Conservation (phyloP, 2,329 filamentous ascomycete genomes). For the Sphaerulina musiva region DNA sequence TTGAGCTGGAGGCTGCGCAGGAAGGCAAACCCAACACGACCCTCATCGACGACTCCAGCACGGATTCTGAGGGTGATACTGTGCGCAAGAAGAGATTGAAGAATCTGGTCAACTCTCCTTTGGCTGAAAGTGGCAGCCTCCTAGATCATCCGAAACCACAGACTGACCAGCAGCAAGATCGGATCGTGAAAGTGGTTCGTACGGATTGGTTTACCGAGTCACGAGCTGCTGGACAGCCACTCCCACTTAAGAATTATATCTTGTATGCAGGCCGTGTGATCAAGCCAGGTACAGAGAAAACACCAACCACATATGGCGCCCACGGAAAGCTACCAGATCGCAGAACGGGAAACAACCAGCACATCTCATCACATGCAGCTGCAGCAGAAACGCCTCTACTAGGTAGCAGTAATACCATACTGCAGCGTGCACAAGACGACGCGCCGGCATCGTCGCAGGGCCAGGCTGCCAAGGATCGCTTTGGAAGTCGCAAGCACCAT, state of each 20-base stretch:
- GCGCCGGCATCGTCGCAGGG: constrained; percentile 13
- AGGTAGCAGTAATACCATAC: constrained; percentile 29
- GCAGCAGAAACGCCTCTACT: constrained; percentile 4
- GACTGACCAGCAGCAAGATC: constrained; percentile 14
- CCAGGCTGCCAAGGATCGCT: constrained; percentile 15
- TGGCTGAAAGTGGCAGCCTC: not conserved
- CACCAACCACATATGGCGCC: constrained; percentile 7
- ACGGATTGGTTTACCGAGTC: constrained; percentile 51
- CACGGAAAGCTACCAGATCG: constrained; percentile 11
- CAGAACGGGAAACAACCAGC: constrained; percentile 9
- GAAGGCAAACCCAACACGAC: constrained; percentile 11
- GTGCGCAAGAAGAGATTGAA: constrained; percentile 1
- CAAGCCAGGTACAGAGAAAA: constrained; percentile 31
- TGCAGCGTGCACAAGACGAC: constrained; percentile 49
- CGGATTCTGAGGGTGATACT: constrained; percentile 33
- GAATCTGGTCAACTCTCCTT: not conserved
- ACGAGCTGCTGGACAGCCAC: constrained; percentile 35
- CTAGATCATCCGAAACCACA: not conserved
- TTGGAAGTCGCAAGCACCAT: constrained; percentile 24
- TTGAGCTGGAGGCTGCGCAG: constrained; percentile 1
- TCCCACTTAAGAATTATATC: constrained; percentile 46
- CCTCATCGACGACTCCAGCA: constrained; percentile 30
- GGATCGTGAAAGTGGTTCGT: constrained; percentile 46
- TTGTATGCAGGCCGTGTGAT: constrained; percentile 47
- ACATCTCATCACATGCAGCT: constrained; percentile 5